phyloP scores from a whole-genome alignment of 192 early-diverging fungal genomes.

The Coemansia umbellata region DNA sequence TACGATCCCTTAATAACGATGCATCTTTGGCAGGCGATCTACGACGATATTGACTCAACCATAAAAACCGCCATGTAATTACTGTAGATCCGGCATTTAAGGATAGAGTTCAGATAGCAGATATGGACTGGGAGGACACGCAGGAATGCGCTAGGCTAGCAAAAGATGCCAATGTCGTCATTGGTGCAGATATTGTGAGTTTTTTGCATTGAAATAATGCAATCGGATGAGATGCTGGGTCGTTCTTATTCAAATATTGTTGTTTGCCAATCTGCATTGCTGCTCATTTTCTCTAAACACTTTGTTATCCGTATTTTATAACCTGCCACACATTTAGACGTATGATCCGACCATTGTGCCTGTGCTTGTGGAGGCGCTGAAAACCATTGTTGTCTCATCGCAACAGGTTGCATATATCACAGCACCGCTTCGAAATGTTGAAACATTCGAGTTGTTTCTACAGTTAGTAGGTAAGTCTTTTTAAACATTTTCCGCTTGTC shows the following conservation, averaged over 20 bases:
- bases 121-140: slow-evolving; percentile 37
- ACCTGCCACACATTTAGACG: slow-evolving; percentile 20
- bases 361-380: slow-evolving; percentile 27
- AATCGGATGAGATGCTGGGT: background rate
- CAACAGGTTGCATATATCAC: slow-evolving; percentile 47
- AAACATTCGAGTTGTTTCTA: slow-evolving; percentile 46
- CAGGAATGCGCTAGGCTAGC: slow-evolving; percentile 25
- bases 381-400: slow-evolving; percentile 26
- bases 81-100: slow-evolving; percentile 26
- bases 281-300: background rate
- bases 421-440: slow-evolving; percentile 25
- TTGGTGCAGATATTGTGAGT: slow-evolving; percentile 51
- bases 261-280: background rate
- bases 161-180: slow-evolving; percentile 30
- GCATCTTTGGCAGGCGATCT: no score
- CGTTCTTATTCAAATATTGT: background rate
- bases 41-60: no score
- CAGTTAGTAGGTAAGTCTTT: slow-evolving; percentile 25
- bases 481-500: no score
- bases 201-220: background rate
- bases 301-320: no score
- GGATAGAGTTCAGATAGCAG: slow-evolving; percentile 27
- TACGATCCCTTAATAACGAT: no score
- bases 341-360: slow-evolving; percentile 48
- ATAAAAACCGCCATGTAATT: no score